These are phyloP conservation scores for Stemphylium beticola DNA, from an alignment of 2,329 filamentous ascomycete genomes.

Conservation along the genomic window DNA sequence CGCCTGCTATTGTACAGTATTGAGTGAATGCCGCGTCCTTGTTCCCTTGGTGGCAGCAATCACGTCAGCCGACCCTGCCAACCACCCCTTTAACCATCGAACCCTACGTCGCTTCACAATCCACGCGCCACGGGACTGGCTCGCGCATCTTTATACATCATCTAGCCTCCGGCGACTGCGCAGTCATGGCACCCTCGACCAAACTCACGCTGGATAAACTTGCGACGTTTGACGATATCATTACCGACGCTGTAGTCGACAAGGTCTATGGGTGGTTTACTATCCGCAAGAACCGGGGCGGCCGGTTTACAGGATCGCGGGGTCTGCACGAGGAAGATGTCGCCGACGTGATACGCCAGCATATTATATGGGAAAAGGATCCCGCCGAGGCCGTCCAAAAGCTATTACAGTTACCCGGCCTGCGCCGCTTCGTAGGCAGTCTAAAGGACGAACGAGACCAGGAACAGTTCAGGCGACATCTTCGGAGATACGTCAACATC, in stretches of 20 bases:
- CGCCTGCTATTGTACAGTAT: slow-evolving; percentile 20
- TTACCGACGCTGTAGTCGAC: slow-evolving; percentile 94
- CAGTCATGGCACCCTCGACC: slow-evolving; percentile 59
- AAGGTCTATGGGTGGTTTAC: slow-evolving; percentile 96
- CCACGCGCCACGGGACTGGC: background rate
- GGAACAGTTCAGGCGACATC: slow-evolving; percentile 83
- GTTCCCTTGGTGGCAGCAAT: slow-evolving; percentile 12
- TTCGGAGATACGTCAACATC: slow-evolving; percentile 89
- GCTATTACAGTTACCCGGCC: slow-evolving; percentile 73
- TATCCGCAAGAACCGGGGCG: slow-evolving; percentile 89
- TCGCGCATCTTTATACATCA: background rate
- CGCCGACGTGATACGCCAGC: slow-evolving; percentile 63
- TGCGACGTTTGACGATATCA: slow-evolving; percentile 90
- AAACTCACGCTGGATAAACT: slow-evolving; percentile 86
- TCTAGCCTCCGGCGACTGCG: slow-evolving; percentile 10
- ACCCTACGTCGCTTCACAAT: slow-evolving; percentile 2
- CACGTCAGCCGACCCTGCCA: slow-evolving; percentile 35
- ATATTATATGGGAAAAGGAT: slow-evolving; percentile 79
- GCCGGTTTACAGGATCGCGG: slow-evolving; percentile 82
- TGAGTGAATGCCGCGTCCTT: slow-evolving; percentile 30
- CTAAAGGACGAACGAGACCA: slow-evolving; percentile 79
- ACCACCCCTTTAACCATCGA: slow-evolving; percentile 16
- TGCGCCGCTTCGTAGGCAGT: slow-evolving; percentile 71
- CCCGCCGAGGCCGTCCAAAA: slow-evolving; percentile 71
- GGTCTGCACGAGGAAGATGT: slow-evolving; percentile 73